A percentile compares a stretch with the other conserved stretches of the same genome.
Conservation (phyloP, 352 stramenopile genomes). For the Phytopythium vexans region DNA sequence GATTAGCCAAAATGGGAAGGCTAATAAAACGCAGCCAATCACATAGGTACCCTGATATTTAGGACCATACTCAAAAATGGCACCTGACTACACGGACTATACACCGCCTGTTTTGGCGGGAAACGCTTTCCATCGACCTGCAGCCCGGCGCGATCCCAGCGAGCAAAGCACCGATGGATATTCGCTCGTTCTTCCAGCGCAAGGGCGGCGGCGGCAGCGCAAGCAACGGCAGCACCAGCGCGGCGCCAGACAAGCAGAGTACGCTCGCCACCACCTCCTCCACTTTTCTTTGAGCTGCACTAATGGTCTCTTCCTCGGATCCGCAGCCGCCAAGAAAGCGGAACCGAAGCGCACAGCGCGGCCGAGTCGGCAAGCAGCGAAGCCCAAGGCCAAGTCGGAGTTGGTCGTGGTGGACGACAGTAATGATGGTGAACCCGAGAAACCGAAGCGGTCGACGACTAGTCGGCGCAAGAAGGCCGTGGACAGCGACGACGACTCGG, state of each 20-base stretch:
- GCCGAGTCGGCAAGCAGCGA: constrained; percentile 16
- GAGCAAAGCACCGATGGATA: constrained; percentile 51
- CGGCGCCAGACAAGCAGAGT: neutral
- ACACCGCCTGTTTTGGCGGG: constrained; percentile 16
- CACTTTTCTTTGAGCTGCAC: neutral
- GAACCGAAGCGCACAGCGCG: constrained; percentile 26
- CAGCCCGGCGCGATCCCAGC: neutral
- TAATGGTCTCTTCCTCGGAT: neutral
- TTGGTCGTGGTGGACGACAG: constrained; percentile 60
- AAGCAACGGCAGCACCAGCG: too few species aligned
- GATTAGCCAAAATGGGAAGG: too few species aligned
- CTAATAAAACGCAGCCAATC: constrained; percentile 2
- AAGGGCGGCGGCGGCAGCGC: constrained; percentile 21
- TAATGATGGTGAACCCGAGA: constrained; percentile 34
- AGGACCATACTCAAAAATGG: neutral
- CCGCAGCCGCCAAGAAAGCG: constrained; percentile 20
- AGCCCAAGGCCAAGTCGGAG: constrained; percentile 42
- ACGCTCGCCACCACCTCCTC: neutral
- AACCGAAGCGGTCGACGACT: constrained; percentile 13
- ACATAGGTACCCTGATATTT: neutral
- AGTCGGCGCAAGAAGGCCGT: constrained; percentile 16
- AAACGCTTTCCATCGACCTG: constrained; percentile 7
- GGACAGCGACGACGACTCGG: constrained; percentile 28
- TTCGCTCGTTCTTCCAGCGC: constrained; percentile 81
- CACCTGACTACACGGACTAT: constrained; percentile 7